Conservation (phyloP, 768 basidiomycete genomes). For the Lyophyllum shimeji region DNA sequence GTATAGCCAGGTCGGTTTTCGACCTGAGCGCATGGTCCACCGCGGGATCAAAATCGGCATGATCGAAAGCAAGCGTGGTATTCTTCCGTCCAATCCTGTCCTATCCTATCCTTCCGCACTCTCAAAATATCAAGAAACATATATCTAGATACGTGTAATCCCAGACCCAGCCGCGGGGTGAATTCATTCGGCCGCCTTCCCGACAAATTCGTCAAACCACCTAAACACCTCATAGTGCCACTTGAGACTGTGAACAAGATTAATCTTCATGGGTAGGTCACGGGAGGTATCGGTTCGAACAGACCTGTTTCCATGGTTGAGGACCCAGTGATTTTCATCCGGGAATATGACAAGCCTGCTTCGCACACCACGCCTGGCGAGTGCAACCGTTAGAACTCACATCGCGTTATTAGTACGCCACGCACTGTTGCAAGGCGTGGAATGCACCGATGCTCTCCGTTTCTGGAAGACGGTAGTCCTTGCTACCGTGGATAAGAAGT, state of each 20-base stretch:
- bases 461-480: conserved; percentile 87
- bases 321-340: conserved; percentile 91
- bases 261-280: not conserved
- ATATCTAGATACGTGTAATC: not conserved
- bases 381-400: not conserved
- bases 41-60: too few relatives aligned
- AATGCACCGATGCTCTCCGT: conserved; percentile 82
- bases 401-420: conserved; percentile 9
- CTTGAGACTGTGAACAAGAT: conserved; percentile 55
- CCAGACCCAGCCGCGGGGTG: not conserved
- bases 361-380: conserved; percentile 60
- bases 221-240: conserved; percentile 96
- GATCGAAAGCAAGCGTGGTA: not conserved
- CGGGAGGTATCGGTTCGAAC: conserved; percentile 11
- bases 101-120: not conserved
- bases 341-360: conserved; percentile 84
- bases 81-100: too few relatives aligned
- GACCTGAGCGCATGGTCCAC: too few relatives aligned
- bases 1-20: too few relatives aligned
- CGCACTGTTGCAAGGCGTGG: conserved; percentile 83
- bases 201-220: conserved; percentile 79
- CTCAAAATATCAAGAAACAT: too few relatives aligned
- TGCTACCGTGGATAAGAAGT: conserved; percentile 82
- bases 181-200: conserved; percentile 24
- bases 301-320: conserved; percentile 75